Conservation (phyloP, 352 stramenopile genomes). For the Phytophthora brassicae region DNA sequence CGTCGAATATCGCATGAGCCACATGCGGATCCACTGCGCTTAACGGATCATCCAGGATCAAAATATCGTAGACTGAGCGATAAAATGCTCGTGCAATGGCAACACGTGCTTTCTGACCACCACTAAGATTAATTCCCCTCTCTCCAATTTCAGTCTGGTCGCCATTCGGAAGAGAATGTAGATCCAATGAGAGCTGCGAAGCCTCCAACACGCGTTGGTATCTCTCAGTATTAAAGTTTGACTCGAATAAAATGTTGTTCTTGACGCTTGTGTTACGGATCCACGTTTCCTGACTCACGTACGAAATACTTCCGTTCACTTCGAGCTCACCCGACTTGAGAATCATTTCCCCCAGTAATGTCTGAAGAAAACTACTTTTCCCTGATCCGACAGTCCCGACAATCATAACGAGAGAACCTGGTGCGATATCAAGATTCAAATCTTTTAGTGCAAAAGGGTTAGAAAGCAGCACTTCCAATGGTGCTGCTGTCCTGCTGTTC, state of each 20-base stretch:
- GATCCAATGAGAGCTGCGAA: constrained; percentile 82
- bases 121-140: constrained; percentile 93
- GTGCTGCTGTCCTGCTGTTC: constrained; percentile 1
- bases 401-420: constrained; percentile 50
- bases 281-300: constrained; percentile 89
- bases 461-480: constrained; percentile 8
- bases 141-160: constrained; percentile 94
- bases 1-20: constrained; percentile 40
- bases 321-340: constrained; percentile 12
- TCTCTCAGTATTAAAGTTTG: constrained; percentile 13
- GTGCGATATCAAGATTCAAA: constrained; percentile 56
- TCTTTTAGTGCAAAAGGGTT: constrained; percentile 33
- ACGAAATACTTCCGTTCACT: constrained; percentile 50
- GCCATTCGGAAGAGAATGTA: constrained; percentile 81
- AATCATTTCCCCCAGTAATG: constrained; percentile 48
- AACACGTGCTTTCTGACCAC: constrained; percentile 89
- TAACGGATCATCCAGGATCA: constrained; percentile 49
- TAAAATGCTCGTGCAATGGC: constrained; percentile 89
- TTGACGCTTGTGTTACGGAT: constrained; percentile 89
- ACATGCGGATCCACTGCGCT: constrained; percentile 27
- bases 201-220: constrained; percentile 51
- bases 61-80: constrained; percentile 49
- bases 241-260: constrained; percentile 51
- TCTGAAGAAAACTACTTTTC: constrained; percentile 50
- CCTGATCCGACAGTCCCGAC: constrained; percentile 43